phyloP scores from a whole-genome alignment of 495 filamentous ascomycete species.

The Lepraria neglecta region DNA sequence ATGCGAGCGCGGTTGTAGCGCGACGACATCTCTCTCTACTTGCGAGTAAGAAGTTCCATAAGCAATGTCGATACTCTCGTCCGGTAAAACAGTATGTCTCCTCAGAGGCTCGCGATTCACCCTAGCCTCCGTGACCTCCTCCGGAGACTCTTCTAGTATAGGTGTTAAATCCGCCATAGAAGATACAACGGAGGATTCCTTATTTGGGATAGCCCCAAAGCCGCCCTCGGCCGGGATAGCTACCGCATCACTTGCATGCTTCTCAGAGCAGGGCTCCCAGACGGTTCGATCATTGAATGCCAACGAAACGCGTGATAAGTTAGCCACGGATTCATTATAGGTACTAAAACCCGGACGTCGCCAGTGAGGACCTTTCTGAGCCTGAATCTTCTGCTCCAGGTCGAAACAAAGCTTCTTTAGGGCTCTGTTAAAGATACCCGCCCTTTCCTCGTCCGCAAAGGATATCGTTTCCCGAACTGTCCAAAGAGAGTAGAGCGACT shows the following conservation, averaged over 20 bases:
- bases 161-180: too few relatives aligned
- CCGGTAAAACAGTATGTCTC: too few relatives aligned
- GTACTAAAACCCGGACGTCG: constrained; percentile 7
- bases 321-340: constrained; percentile 11
- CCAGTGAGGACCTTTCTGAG: constrained; percentile 4
- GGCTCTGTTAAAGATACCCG: constrained; percentile 8
- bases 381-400: constrained; percentile 6
- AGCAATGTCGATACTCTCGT: background rate
- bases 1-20: background rate
- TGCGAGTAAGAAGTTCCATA: background rate
- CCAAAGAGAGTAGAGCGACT: constrained; percentile 18
- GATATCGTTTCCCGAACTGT: constrained; percentile 17
- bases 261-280: too few relatives aligned
- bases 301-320: constrained; percentile 13
- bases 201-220: too few relatives aligned
- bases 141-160: too few relatives aligned
- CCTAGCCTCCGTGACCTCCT: too few relatives aligned
- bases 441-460: constrained; percentile 13
- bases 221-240: too few relatives aligned
- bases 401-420: constrained; percentile 13
- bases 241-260: too few relatives aligned
- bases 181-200: too few relatives aligned
- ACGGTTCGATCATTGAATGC: background rate
- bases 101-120: too few relatives aligned
- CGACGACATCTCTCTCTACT: background rate